These are phyloP conservation scores for Plantago major DNA, from an alignment of 257 asterid species.

Conservation along the genomic window DNA sequence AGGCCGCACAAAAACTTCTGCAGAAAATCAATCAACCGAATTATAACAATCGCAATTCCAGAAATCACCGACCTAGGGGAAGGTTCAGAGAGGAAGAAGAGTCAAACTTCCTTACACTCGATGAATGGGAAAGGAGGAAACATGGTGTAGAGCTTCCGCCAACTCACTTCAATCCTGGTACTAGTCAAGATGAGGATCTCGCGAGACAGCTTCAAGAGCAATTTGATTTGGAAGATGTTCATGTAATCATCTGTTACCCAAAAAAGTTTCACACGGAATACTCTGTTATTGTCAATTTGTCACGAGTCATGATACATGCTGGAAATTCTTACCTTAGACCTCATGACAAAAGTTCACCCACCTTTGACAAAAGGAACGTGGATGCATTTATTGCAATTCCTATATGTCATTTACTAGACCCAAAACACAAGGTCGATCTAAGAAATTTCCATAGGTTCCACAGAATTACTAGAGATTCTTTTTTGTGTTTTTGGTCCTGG, in stretches of 20 bases:
- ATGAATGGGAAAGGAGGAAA: constrained; percentile 84
- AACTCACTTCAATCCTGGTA: constrained; percentile 25
- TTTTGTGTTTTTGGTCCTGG: not conserved
- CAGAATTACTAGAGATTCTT: too few species aligned
- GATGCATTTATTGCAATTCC: not conserved
- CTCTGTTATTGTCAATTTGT: not conserved
- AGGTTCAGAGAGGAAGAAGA: constrained; percentile 57
- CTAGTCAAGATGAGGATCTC: constrained; percentile 72
- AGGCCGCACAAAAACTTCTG: constrained; percentile 83
- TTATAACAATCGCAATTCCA: constrained; percentile 30
- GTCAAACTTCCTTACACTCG: constrained; percentile 55
- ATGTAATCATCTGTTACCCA: constrained; percentile 35
- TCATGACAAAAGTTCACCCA: not conserved
- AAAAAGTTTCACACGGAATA: constrained; percentile 11
- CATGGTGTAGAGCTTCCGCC: constrained; percentile 32
- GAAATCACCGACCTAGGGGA: constrained; percentile 55
- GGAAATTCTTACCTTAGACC: not conserved
- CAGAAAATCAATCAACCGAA: constrained; percentile 62
- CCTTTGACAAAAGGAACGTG: constrained; percentile 7
- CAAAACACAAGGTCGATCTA: not conserved
- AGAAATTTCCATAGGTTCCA: not conserved
- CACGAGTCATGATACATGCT: not conserved
- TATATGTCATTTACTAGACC: not conserved
- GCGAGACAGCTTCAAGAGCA: constrained; percentile 78
- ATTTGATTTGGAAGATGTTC: constrained; percentile 70